These are phyloP conservation scores for Yamadazyma atmosphaerica DNA, from an alignment of 1,139 yeast genomes.

Conservation along the genomic window DNA sequence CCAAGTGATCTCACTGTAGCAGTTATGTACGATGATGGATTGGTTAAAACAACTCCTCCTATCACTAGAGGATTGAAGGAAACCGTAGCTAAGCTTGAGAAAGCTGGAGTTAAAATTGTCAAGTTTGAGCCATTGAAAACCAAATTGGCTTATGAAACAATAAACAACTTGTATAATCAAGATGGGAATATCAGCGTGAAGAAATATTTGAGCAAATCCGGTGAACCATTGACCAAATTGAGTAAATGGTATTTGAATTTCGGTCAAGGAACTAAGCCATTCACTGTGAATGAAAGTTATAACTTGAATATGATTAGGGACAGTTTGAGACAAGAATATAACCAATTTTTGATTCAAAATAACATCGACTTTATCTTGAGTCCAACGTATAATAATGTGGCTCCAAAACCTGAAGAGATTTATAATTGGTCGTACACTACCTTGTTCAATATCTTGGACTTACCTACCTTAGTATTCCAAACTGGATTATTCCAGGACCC, in stretches of 20 bases:
- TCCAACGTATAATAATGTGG: slow-evolving; percentile 71
- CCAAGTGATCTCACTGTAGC: slow-evolving; percentile 38
- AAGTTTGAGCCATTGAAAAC: slow-evolving; percentile 54
- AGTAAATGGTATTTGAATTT: slow-evolving; percentile 59
- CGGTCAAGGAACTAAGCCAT: slow-evolving; percentile 53
- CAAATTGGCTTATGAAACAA: slow-evolving; percentile 52
- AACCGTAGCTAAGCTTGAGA: slow-evolving; percentile 25
- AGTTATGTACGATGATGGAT: slow-evolving; percentile 39
- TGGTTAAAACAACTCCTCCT: slow-evolving; percentile 54
- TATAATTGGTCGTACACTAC: slow-evolving; percentile 78
- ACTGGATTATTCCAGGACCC: slow-evolving; percentile 63
- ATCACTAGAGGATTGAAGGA: slow-evolving; percentile 36
- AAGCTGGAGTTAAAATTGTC: slow-evolving; percentile 30
- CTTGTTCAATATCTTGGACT: slow-evolving; percentile 63
- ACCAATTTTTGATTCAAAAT: slow-evolving; percentile 49
- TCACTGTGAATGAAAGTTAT: slow-evolving; percentile 45
- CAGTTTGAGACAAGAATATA: slow-evolving; percentile 53
- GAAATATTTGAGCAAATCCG: slow-evolving; percentile 49
- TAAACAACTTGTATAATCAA: slow-evolving; percentile 48
- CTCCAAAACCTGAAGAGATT: slow-evolving; percentile 64
- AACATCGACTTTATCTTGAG: slow-evolving; percentile 66
- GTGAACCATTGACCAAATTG: slow-evolving; percentile 63
- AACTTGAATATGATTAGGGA: slow-evolving; percentile 52
- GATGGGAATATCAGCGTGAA: slow-evolving; percentile 61
- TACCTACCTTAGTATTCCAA: slow-evolving; percentile 62